Evolutionary conservation across 768 basidiomycete genomes (phyloP), one percentile per base, ranked within the genome.

Genomic region (Leucosporidium scottii): DNA sequence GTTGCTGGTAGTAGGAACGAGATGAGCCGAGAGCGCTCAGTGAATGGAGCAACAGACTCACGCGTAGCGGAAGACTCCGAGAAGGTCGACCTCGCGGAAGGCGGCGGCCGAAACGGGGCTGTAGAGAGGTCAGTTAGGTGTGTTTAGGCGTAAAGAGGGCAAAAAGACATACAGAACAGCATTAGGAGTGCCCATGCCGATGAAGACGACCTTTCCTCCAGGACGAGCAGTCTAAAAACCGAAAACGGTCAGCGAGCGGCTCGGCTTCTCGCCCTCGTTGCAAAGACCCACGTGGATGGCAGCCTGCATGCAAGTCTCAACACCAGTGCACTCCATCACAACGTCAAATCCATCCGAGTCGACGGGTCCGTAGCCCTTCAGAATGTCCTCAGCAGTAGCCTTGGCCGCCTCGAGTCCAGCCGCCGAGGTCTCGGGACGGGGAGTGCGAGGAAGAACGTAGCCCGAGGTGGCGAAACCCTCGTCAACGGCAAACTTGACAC

Each of bases 281-380:
- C 18, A 1, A 20, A 59, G 30, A 83, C 91, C 82, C 80, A 93
- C 91, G 80, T 89, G 85, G 69, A 93, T 83, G 60, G 89, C 87
- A 85, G 90, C 87, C 77, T 94, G 91, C 76, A 94, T 91, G 76
- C 89, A 91, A 47, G 85, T 82, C 78, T 94, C 92, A 3, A 91
- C 91, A 69, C 93, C 93, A 18, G 92, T 93, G 79, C 93, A 98
- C 78, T 98, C 93, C 75, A 93, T 90, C 59, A 97, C 87, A 75
- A 90, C 82, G 78, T 96, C 92, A 79, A 91, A 94, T 36, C 94
- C 94, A 31, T 90, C 86, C 23, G 69, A 36, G 54, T 67, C 31
- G 48, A 20, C n/a, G 18, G 28, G 31, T 30, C 28, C 53, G 47
- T 48, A 25, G 53, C 68, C 31, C 15, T 23, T 28, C 51, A 68